Conservation (phyloP, 306 rosid species). For the Cicer bijugum region DNA sequence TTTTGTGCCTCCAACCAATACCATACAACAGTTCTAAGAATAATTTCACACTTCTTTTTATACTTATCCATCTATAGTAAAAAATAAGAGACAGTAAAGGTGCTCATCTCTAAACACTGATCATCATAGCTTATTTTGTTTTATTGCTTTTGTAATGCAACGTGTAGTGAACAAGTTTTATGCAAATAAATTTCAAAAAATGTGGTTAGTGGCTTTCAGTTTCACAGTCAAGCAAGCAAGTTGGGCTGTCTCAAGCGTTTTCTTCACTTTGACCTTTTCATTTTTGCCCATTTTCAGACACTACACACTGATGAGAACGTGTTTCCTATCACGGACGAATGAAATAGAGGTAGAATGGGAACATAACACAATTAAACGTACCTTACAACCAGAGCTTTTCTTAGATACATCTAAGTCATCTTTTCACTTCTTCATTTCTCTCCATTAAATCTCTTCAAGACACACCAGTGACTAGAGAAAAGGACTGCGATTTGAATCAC, state of each 20-base stretch:
- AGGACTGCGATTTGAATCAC: neutral
- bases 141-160: neutral
- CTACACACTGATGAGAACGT: too few relatives aligned
- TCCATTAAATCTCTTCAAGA: neutral
- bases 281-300: too few relatives aligned
- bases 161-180: neutral
- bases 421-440: neutral
- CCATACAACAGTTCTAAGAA: neutral
- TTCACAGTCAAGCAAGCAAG: neutral
- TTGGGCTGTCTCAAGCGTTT: neutral
- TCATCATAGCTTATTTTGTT: neutral
- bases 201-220: neutral
- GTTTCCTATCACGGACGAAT: too few relatives aligned
- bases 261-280: neutral
- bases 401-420: too few relatives aligned
- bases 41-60: neutral
- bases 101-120: neutral
- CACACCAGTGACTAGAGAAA: neutral
- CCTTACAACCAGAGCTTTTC: too few relatives aligned
- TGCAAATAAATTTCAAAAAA: neutral
- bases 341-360: too few relatives aligned
- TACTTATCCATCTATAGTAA: neutral
- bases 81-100: neutral
- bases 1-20: slow-evolving; percentile 40
- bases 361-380: too few relatives aligned